Percentiles rank a stretch among this genome's conserved stretches.
Conservation (phyloP, 1,284 basidiomycete species). For the Kalmanozyma brasiliensis region DNA sequence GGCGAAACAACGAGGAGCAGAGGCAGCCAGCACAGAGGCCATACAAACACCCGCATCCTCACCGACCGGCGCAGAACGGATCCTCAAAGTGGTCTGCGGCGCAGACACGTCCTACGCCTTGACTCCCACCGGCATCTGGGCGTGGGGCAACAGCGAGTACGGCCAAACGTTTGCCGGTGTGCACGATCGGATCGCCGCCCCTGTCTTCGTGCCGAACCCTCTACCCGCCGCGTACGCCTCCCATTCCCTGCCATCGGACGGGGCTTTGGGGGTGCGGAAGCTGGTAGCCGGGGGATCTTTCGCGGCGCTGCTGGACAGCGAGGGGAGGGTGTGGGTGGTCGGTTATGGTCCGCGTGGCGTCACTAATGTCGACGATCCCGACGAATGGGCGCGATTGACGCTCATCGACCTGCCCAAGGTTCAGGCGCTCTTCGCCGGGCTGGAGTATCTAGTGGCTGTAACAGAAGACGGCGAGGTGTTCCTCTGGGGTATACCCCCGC, state of each 20-base stretch:
- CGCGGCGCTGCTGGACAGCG: slow-evolving; percentile 26
- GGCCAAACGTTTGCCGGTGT: slow-evolving; percentile 39
- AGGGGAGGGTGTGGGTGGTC: slow-evolving; percentile 21
- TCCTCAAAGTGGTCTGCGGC: slow-evolving; percentile 36
- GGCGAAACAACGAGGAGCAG: no score
- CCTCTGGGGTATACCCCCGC: slow-evolving; percentile 33
- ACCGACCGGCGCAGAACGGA: no score
- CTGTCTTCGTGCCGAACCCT: slow-evolving; percentile 10
- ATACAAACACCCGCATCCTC: no score
- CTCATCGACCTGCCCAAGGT: background rate
- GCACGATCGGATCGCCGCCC: slow-evolving; percentile 21
- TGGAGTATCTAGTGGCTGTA: slow-evolving; percentile 34
- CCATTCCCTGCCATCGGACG: background rate
- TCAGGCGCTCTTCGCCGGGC: slow-evolving; percentile 9
- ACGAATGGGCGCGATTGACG: background rate
- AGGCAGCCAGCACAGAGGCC: no score
- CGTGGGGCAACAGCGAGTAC: slow-evolving; percentile 61
- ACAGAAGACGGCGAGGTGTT: slow-evolving; percentile 9
- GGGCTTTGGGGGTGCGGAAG: slow-evolving; percentile 1
- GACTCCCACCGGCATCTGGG: slow-evolving; percentile 19
- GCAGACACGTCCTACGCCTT: slow-evolving; percentile 53
- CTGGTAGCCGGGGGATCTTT: slow-evolving; percentile 37
- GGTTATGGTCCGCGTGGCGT: slow-evolving; percentile 19
- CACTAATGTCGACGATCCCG: background rate
- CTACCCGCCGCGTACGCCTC: slow-evolving; percentile 9